These are phyloP conservation scores for Fusarium sp. DNA, from an alignment of 2,329 filamentous ascomycete genomes.

Conservation along the genomic window DNA sequence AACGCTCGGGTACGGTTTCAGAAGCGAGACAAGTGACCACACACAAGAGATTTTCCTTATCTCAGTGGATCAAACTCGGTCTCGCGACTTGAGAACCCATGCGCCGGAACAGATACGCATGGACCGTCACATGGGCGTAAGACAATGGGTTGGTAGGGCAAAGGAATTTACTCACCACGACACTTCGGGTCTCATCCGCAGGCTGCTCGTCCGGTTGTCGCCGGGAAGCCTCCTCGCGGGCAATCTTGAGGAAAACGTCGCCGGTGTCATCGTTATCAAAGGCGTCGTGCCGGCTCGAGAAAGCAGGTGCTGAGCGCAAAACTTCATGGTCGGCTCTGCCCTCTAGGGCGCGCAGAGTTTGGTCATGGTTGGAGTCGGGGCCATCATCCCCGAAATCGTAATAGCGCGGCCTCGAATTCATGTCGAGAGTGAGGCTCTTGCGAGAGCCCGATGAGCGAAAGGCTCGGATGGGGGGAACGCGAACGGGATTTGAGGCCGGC, in stretches of 20 bases:
- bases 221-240: slow-evolving; percentile 62
- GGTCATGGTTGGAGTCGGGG: slow-evolving; percentile 60
- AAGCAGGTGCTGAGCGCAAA: slow-evolving; percentile 55
- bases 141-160: slow-evolving; percentile 15
- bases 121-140: slow-evolving; percentile 17
- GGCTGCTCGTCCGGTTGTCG: slow-evolving; percentile 51
- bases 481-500: slow-evolving; percentile 49
- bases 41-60: not conserved
- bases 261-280: slow-evolving; percentile 64
- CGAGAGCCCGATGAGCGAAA: slow-evolving; percentile 69
- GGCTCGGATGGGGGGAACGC: slow-evolving; percentile 66
- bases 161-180: slow-evolving; percentile 58
- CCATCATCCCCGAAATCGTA: slow-evolving; percentile 59
- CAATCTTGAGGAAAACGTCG: slow-evolving; percentile 70
- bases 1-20: not conserved
- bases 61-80: not conserved
- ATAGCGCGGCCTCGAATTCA: slow-evolving; percentile 59
- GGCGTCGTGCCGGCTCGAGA: slow-evolving; percentile 51
- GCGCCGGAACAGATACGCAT: slow-evolving; percentile 9
- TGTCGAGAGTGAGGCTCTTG: slow-evolving; percentile 65
- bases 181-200: slow-evolving; percentile 50
- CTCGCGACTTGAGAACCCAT: not conserved
- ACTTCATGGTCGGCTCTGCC: slow-evolving; percentile 48
- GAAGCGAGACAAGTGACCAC: slow-evolving; percentile 1
- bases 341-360: slow-evolving; percentile 64